Base-by-base conservation (phyloP, 2,329 filamentous ascomycete genomes). In the Trichoderma breve region DNA sequence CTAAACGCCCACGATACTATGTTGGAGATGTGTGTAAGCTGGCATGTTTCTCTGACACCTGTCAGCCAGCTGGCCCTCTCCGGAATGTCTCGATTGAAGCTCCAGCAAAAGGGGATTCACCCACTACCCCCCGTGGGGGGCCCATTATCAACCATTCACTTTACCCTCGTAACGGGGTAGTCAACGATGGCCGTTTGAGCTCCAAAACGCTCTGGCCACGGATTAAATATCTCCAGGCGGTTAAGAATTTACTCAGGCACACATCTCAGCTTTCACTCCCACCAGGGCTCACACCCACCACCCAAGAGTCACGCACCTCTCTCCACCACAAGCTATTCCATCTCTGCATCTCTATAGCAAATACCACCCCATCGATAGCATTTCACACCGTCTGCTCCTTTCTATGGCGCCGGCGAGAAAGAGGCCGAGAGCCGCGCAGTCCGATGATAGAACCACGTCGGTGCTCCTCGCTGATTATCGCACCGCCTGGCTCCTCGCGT, bases 401-500 rank as follows among this genome's bases (percentile, higher is more conserved):
- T 64, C 34, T 51, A 78, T 79, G 78, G 70, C 77, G n/a, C 75
- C 77, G 5, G 21, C 74, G 14, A 77, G 71, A 60, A 79, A 78
- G 71, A 78, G 73, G 53, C 43, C 75, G 5, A 77, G 77, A 61
- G 66, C 70, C 24, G 53, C 73, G 18, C 71, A 74, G 18, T 62
- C 64, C 8, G 72, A 70, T n/a, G 74, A 71, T 8, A 73, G 71
- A 67, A 12, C 58, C 6, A 26, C 73, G n/a, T 77, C 79, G 12
- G 66, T 76, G 30, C 75, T 80, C 11, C 76, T 79, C 5, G 74
- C 76, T 1, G 80, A 82, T 71, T 75, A 73, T 73, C 79, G 80
- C 55, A 80, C 77, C 8, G 75, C 78, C 8, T 82, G 80, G 80
- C 77, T 81, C 3, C 71, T 81, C 8, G 79, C 78, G 80, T 82